Conservation (phyloP, 441 rosid species). For the Bocquillonia castaneifolia region DNA sequence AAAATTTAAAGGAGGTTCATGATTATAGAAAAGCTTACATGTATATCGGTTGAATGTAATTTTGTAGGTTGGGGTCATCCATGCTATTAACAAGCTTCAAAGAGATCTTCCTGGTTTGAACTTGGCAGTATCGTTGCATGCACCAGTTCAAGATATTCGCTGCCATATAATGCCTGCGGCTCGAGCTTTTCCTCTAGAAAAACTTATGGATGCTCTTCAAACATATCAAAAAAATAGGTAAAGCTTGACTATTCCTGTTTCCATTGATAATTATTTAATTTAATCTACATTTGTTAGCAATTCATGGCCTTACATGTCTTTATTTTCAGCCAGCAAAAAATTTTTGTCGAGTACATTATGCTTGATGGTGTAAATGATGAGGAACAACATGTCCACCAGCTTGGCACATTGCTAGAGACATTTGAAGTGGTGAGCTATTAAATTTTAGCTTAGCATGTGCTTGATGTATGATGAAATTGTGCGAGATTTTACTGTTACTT, state of each 20-base stretch:
- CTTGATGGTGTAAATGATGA: conserved; percentile 89
- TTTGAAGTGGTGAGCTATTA: conserved; percentile 69
- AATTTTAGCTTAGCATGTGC: not conserved
- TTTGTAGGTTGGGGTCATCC: conserved; percentile 84
- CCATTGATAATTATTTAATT: conserved; percentile 3
- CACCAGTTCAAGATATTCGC: conserved; percentile 91
- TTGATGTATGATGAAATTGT: not conserved
- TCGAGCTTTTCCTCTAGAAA: conserved; percentile 91
- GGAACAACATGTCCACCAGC: conserved; percentile 73
- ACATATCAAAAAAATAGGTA: conserved; percentile 76
- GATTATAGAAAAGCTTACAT: conserved; percentile 23
- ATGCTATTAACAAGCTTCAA: conserved; percentile 86
- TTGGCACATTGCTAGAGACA: conserved; percentile 65
- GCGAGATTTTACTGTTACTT: not conserved
- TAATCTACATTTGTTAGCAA: not conserved
- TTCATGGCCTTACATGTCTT: conserved; percentile 12
- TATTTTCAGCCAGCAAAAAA: conserved; percentile 63
- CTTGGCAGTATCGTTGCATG: conserved; percentile 91
- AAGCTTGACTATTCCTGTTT: conserved; percentile 16
- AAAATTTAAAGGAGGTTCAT: conserved; percentile 1
- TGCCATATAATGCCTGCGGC: conserved; percentile 98
- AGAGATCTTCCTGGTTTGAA: conserved; percentile 85
- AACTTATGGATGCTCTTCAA: conserved; percentile 78
- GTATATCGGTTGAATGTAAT: conserved; percentile 20
- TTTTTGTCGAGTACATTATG: conserved; percentile 92